phyloP scores from a whole-genome alignment of 768 basidiomycete genomes.

The Cantharellus anzutake region DNA sequence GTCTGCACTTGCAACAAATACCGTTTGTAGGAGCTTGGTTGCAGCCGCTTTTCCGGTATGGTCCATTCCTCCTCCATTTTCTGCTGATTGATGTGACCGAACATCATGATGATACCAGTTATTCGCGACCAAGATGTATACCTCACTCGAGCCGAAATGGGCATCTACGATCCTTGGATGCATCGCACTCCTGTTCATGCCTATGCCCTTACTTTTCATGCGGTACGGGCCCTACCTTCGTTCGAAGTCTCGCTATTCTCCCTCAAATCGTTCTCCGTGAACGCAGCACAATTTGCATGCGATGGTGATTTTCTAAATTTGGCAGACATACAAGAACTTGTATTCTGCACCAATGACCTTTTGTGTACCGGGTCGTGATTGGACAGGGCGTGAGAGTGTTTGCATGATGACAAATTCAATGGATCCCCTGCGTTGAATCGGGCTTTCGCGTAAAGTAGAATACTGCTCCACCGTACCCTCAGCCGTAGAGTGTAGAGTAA shows the following conservation, averaged over 20 bases:
- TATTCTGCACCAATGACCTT: no score
- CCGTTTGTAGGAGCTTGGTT: conserved; percentile 11
- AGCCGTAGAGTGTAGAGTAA: no score
- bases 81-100: conserved; percentile 1
- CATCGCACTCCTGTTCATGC: conserved; percentile 15
- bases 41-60: conserved; percentile 11
- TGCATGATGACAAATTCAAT: no score
- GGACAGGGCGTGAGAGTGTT: no score
- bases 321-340: no score
- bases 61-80: neutral
- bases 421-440: no score
- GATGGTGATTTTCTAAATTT: no score
- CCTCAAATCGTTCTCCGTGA: neutral
- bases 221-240: conserved; percentile 4
- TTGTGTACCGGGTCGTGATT: no score
- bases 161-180: conserved; percentile 20
- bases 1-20: conserved; percentile 20
- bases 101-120: conserved; percentile 8
- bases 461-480: no score
- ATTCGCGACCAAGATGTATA: conserved; percentile 21
- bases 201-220: conserved; percentile 13
- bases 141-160: conserved; percentile 19
- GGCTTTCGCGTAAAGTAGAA: no score
- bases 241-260: conserved; percentile 3
- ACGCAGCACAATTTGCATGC: no score